Evolutionary conservation across 805 yeast species (phyloP), one percentile per base, ranked within the genome.

Genomic region (Metschnikowia noctiluminum): DNA sequence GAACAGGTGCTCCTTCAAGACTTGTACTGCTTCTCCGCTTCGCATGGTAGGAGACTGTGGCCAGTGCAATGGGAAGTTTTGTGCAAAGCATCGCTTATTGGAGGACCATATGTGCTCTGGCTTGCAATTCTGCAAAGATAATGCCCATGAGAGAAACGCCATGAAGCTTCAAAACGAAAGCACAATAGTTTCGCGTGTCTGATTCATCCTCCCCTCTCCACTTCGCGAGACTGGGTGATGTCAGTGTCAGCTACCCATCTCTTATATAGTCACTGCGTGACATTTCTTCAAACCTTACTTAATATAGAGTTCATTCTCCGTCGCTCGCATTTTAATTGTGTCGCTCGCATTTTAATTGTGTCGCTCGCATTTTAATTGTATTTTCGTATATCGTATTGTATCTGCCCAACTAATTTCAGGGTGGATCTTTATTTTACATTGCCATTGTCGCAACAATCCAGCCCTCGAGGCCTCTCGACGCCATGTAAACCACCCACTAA

Each of bases 61-160:
- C 46, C 86, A 84, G 62, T 89, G 97, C 66, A 80, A 80, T 42
- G 95, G 96, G 40, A 85, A 84, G 61, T 89, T 81, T 66, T 89
- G 97, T 67, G 85, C 92, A 31, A 85, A 86, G 60, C 97, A 89
- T 70, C 78, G 97, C 48, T 73, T 89, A 48, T 74, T 90, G 69
- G 97, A 89, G 67, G 89, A 84, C 65, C 97, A 89, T 68, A 65
- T 76, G 50, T 89, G 97, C 64, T 74, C 77, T 49, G 96, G 94
- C 7, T 76, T 89, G 50, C 85, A 84, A 61, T 77, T 71, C 55
- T 89, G 95, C 73, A 88, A 88, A 73, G 91, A 89, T 59, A 81
- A 78, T 59, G 82, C 89, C 56, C 95, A 88, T 60, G 91, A 87
- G 57, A 71, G 89, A 56, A 89, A 89, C 63, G 96, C 96, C 38